phyloP scores from a whole-genome alignment of 2,329 filamentous ascomycete genomes.

The Ceratocystis papillata region DNA sequence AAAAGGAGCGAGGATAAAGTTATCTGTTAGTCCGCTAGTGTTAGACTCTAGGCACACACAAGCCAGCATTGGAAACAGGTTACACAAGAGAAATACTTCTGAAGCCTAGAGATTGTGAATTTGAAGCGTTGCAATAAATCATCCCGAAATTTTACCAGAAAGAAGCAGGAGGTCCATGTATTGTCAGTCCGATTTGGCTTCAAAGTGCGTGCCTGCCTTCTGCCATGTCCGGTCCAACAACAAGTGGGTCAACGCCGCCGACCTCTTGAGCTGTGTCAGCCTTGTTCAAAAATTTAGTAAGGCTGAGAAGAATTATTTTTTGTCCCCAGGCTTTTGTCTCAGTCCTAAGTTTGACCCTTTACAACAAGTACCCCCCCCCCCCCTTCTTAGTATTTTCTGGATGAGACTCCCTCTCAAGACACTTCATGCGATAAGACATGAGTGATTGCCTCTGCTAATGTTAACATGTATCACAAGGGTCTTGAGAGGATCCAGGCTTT shows the following conservation, averaged over 20 bases:
- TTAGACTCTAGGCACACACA: too few relatives aligned
- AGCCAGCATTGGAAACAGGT: too few relatives aligned
- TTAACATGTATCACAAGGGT: constrained; percentile 1
- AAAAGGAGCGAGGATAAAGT: not conserved
- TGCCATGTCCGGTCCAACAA: not conserved
- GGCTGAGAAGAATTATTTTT: constrained; percentile 7
- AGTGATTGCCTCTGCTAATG: not conserved
- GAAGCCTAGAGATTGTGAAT: too few relatives aligned
- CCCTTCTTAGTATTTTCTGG: not conserved
- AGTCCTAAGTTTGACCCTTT: not conserved
- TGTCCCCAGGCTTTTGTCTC: not conserved
- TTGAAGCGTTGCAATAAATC: too few relatives aligned
- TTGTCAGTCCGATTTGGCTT: too few relatives aligned
- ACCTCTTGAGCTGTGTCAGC: constrained; percentile 3
- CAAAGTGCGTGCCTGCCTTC: not conserved
- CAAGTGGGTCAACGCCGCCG: not conserved
- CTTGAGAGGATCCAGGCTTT: not conserved
- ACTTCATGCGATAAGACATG: not conserved
- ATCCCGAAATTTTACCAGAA: too few relatives aligned
- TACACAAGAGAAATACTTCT: too few relatives aligned
- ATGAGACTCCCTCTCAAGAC: not conserved
- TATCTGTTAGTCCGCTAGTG: not conserved
- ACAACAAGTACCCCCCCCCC: not conserved
- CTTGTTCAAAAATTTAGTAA: constrained; percentile 8
- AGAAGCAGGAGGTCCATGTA: too few relatives aligned